Base-by-base conservation (phyloP, 257 asterid genomes). In the Parsonsia alboflavescens region DNA sequence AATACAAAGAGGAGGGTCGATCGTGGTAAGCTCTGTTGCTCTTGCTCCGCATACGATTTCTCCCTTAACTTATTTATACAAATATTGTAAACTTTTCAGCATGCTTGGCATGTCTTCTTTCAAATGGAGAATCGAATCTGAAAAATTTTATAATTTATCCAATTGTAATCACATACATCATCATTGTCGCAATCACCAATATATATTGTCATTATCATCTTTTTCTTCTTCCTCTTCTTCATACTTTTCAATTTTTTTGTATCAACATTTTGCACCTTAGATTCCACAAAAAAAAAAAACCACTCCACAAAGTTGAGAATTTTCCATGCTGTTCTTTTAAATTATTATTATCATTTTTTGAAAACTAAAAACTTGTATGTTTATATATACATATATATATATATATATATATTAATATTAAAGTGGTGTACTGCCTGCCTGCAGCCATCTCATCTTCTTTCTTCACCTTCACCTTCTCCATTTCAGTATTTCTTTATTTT, bases 141-240 rank as follows among this genome's bases (percentile, higher is more conserved):
- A 57, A 74, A 62, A 64, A 0, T 21, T 21, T 41, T 52, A 41
- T 65, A 66, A 48, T 58, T 71, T 70, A 75, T 76, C 72, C 58
- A 1, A 66, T 24, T 72, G 56, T 65, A 44, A 76, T 76, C 75
- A 76, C 72, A 80, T 46, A 63, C 73, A 71, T 75, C 59, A 80
- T 72, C 70, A 68, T 76, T 76, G 75, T 6, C 30, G 16, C 76
- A 17, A 62, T 65, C 71, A 44, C 77, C 61, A 65, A 33, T 33
- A 33, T 33, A 41, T 63, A 76, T 80, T 59, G 68, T 72, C 76
- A 63, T 64, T 73, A 24, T 67, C 71, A 70, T 70, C 58, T 70
- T 76, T 62, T 71, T 58, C 63, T 30, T 26, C 45, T 44, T 12
- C 54, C 75, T 68, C 52, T 17, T 42, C 52, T 52, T 44, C 10